A percentile compares a stretch with the other conserved stretches of the same genome.
These are phyloP conservation scores for Knufia petricola DNA, from an alignment of 2,329 filamentous ascomycete species.

Conservation along the genomic window DNA sequence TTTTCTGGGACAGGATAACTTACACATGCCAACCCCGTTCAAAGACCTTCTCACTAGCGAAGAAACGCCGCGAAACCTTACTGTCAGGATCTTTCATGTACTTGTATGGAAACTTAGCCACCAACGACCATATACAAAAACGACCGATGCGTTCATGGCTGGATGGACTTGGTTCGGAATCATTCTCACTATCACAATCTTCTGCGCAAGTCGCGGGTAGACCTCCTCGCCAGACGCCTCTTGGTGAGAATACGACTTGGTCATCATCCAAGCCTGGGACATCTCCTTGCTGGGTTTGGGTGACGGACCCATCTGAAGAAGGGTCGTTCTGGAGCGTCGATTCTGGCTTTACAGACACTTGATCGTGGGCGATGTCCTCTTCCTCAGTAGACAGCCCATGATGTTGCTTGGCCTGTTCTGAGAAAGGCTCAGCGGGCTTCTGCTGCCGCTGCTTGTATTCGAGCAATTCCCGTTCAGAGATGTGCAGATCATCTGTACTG, in stretches of 20 bases:
- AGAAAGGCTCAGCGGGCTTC: not conserved
- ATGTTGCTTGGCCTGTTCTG: slow-evolving; percentile 9
- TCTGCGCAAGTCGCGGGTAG: slow-evolving; percentile 7
- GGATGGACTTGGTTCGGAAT: slow-evolving; percentile 1
- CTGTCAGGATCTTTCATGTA: slow-evolving; percentile 29
- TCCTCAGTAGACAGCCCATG: slow-evolving; percentile 10
- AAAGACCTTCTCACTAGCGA: slow-evolving; percentile 38
- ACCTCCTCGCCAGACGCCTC: not conserved
- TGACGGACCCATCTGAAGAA: not conserved
- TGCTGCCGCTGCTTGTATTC: slow-evolving; percentile 1
- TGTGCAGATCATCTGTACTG: slow-evolving; percentile 16
- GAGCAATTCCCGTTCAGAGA: slow-evolving; percentile 8
- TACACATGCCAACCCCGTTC: slow-evolving; percentile 66
- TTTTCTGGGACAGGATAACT: too few species aligned
- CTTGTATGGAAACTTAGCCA: slow-evolving; percentile 36
- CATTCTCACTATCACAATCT: slow-evolving; percentile 12
- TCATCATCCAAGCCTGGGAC: not conserved
- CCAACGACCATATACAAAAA: slow-evolving; percentile 33
- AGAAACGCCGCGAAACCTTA: slow-evolving; percentile 31
- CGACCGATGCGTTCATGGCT: slow-evolving; percentile 15
- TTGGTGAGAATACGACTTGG: not conserved
- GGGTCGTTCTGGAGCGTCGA: not conserved
- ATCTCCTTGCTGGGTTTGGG: not conserved
- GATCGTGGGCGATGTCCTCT: slow-evolving; percentile 5
- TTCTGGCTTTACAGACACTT: not conserved